These are phyloP conservation scores for Globisporangium spinosum DNA, from an alignment of 352 stramenopile genomes.

Conservation along the genomic window DNA sequence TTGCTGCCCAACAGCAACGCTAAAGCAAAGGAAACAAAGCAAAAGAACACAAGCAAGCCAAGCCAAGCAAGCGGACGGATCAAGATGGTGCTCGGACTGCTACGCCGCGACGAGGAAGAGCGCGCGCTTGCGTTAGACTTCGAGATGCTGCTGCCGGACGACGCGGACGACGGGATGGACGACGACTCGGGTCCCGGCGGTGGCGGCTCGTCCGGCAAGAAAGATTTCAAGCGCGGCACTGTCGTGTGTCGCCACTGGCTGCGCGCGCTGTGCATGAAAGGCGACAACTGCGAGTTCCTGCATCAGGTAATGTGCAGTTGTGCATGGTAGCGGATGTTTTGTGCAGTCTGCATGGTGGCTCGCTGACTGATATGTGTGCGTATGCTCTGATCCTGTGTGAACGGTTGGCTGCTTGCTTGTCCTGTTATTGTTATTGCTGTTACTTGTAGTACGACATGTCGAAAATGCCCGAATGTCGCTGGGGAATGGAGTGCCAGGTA, in stretches of 20 bases:
- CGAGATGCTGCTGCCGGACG: conserved; percentile 66
- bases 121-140: conserved; percentile 80
- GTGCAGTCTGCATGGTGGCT: not conserved
- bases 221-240: conserved; percentile 90
- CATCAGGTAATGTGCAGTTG: conserved; percentile 47
- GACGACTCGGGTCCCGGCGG: conserved; percentile 34
- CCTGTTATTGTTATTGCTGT: not conserved
- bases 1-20: not conserved
- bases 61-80: not conserved
- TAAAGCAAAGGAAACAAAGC: not conserved
- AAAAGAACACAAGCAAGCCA: not conserved
- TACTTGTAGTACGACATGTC: conserved; percentile 91
- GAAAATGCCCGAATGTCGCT: conserved; percentile 97
- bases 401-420: not conserved
- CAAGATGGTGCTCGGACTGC: conserved; percentile 69
- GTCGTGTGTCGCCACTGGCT: conserved; percentile 98
- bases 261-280: conserved; percentile 97
- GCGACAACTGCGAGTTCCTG: conserved; percentile 95
- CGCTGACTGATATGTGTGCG: not conserved
- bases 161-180: conserved; percentile 55
- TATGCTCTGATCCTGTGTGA: conserved; percentile 2
- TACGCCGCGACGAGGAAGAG: conserved; percentile 81
- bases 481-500: conserved; percentile 96
- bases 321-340: not conserved
- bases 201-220: conserved; percentile 50